Base-by-base conservation (phyloP, 2,329 filamentous ascomycete species). In the Zymoseptoria pseudotritici region DNA sequence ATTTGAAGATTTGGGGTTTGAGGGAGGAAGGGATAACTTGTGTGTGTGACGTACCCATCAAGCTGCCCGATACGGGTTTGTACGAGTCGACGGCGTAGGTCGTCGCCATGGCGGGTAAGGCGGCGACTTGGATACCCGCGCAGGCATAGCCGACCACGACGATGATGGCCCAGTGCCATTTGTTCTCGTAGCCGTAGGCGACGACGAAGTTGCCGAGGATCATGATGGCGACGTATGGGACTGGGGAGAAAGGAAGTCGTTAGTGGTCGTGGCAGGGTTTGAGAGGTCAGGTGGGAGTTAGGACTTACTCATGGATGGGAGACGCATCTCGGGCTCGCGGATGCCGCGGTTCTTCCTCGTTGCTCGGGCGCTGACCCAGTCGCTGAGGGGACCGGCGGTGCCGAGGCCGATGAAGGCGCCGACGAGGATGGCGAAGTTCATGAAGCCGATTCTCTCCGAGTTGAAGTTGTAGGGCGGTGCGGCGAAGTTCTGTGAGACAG, bases 51-150 rank as follows among this genome's bases (percentile, higher is more conserved):
- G 22, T 5, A 24, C 22, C 22, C 68, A 86, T 83, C 54, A 86
- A 73, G 2, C 77, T 79, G 2, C 84, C 83, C 0, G 83, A 79
- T 2, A 86, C 80, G 0, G 84, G 82, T 72, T 86, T 87, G 71
- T 87, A 87, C 58, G 78, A 81, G 69, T 87, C 85, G 17, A 87
- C 80, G 0, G 83, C 82, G 66, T 86, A 86, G 2, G 76, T 84
- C 36, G 76, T 81, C 4, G 76, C 78, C 59, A 87, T 86, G 11
- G 80, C 79, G 0, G 85, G 84, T 11, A 87, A 71, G 0, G 83
- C 83, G 2, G 83, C 79, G 17, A 86, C 83, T 67, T 85, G 82
- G 51, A 86, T 82, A 70, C 77, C 83, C 0, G 81, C 79, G 60
- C 77, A 81, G 5, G 79, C 79, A 67, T 81, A 86, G 6, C 83